A percentile compares a stretch with the other conserved stretches of the same genome.
These are phyloP conservation scores for Pistacia vera DNA, from an alignment of 345 rosid genomes.

Conservation along the genomic window DNA sequence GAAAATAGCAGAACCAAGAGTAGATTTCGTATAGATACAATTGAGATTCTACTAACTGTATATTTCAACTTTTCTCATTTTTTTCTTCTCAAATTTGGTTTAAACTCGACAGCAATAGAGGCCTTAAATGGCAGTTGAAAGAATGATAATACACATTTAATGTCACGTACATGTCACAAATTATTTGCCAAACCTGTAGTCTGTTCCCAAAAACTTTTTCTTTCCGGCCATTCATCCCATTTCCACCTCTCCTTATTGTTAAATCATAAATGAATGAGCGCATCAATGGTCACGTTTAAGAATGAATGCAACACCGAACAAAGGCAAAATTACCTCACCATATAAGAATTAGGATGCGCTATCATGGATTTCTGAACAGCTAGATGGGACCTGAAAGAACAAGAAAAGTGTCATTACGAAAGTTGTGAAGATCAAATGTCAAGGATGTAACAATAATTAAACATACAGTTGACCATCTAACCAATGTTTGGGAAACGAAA, in stretches of 20 bases:
- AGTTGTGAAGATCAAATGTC: background rate
- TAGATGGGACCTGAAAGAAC: conserved; percentile 58
- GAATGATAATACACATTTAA: background rate
- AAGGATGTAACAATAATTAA: background rate
- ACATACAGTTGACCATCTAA: background rate
- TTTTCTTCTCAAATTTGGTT: background rate
- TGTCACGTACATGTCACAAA: background rate
- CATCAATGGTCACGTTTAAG: background rate
- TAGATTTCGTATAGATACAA: background rate
- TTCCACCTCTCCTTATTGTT: background rate
- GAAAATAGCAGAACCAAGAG: background rate
- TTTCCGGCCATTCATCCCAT: background rate
- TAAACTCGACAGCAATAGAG: background rate
- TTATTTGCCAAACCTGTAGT: background rate
- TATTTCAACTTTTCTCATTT: background rate
- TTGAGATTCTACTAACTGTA: background rate
- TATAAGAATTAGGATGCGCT: background rate
- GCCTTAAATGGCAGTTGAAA: background rate
- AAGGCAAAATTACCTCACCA: background rate
- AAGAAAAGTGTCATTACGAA: background rate
- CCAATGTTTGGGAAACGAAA: background rate
- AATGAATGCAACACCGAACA: background rate
- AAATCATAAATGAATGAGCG: conserved; percentile 13
- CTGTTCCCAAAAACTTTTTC: background rate
- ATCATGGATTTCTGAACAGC: conserved; percentile 44